phyloP scores from a whole-genome alignment of 2,329 filamentous ascomycete genomes.

The Cytospora paraplurivora region DNA sequence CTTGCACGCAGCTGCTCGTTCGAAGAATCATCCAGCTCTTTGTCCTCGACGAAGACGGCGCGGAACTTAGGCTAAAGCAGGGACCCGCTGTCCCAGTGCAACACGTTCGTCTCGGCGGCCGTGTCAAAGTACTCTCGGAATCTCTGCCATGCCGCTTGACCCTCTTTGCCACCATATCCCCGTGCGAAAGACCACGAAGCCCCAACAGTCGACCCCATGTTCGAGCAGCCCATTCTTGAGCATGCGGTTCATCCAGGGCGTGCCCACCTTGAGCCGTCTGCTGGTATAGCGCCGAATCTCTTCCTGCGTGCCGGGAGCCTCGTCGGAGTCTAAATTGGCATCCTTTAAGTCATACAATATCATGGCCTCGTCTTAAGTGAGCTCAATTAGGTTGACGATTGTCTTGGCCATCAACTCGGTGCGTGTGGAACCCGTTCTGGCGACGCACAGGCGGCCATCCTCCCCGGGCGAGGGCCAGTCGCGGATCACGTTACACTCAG shows the following conservation, averaged over 20 bases:
- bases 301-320: neutral
- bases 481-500: slow-evolving; percentile 25
- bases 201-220: slow-evolving; percentile 1
- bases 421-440: slow-evolving; percentile 25
- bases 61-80: slow-evolving; percentile 12
- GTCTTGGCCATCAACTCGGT: slow-evolving; percentile 27
- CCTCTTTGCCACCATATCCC: neutral
- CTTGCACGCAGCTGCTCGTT: slow-evolving; percentile 5
- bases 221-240: slow-evolving; percentile 8
- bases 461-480: slow-evolving; percentile 27
- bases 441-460: slow-evolving; percentile 24
- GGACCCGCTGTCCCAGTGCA: slow-evolving; percentile 10
- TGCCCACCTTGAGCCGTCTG: neutral
- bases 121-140: slow-evolving; percentile 12
- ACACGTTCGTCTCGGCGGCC: slow-evolving; percentile 1
- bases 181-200: slow-evolving; percentile 15
- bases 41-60: slow-evolving; percentile 4
- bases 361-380: slow-evolving; percentile 17
- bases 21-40: slow-evolving; percentile 4
- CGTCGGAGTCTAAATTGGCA: neutral
- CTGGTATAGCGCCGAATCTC: neutral
- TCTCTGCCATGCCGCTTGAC: slow-evolving; percentile 7
- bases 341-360: neutral
- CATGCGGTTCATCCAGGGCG: neutral
- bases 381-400: slow-evolving; percentile 24